phyloP scores from a whole-genome alignment of 306 rosid species.

The Dicorynia guianensis region DNA sequence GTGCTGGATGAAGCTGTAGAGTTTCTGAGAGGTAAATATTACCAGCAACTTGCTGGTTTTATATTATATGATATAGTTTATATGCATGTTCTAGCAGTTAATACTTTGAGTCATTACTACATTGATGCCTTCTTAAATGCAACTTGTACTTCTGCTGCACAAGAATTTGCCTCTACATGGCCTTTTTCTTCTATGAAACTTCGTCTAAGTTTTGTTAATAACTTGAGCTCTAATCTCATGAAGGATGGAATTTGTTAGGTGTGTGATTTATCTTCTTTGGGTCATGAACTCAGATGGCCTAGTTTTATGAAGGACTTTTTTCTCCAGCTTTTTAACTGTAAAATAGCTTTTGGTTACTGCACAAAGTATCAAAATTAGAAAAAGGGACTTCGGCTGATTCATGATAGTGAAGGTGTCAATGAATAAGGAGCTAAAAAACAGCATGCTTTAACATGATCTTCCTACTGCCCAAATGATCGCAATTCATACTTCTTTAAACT shows the following conservation, averaged over 20 bases:
- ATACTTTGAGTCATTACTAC: neutral
- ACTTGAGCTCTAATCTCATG: neutral
- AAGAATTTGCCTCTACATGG: no score
- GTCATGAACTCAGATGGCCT: neutral
- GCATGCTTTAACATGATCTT: neutral
- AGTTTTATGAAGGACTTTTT: neutral
- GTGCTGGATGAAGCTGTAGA: conserved; percentile 74
- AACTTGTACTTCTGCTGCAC: neutral
- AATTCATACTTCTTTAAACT: conserved; percentile 17
- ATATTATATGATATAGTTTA: no score
- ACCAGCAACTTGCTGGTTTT: neutral
- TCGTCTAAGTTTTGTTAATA: no score
- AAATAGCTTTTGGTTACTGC: neutral
- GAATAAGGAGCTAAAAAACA: neutral
- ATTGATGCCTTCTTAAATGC: no score
- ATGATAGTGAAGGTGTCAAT: neutral
- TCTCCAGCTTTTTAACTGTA: neutral
- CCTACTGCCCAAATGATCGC: no score
- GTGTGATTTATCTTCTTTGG: neutral
- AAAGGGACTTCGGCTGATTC: neutral
- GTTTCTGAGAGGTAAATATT: conserved; percentile 62
- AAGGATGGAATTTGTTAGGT: neutral
- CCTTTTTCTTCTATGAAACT: neutral
- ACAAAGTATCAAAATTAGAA: neutral
- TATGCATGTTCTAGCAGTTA: neutral